Base-by-base conservation (phyloP, 169 alveolate genomes). In the Hammondia hammondi region DNA sequence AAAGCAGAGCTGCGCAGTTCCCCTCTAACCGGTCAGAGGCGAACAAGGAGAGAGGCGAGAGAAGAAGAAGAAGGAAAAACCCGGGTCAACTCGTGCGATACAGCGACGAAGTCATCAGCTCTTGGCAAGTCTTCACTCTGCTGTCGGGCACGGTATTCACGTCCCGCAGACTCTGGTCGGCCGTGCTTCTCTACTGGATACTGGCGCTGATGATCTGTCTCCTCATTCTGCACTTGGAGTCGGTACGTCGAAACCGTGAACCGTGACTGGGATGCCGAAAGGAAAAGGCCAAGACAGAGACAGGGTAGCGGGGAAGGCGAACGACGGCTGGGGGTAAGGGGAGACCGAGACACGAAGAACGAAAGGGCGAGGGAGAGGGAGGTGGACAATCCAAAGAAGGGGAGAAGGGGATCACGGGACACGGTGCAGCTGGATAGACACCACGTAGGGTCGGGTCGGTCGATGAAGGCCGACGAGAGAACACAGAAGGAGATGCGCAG, bases 141-240 rank as follows among this genome's bases (percentile, higher is more conserved):
- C 39, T 85, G 14, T 57, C 32, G 9, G 95, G 95, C 19, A 93
- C 93, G 3, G 85, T 93, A 35, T 93, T 93, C 84, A 71, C 72
- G 46, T 93, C 95, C n/a, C 57, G 93, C 14, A 17, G 93, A 2
- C 91, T 93, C 48, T 93, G 95, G 95, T 37, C 90, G n/a, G 81
- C 95, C 2, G 93, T 85, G 10, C 52, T 82, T 37, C 43, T 71
- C 72, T 93, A 93, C 84, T 93, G 95, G 95, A 45, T 29, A 6
- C 71, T 93, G n/a, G 95, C 95, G 35, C 93, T 91, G 2, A 88
- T 67, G 24, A 82, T 90, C 29, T 90, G 92, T n/a, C 82, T 85
- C 3, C 46, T 85, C 57, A 90, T 92, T 71, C 81, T 92, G n/a
- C 73, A 32, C 81, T 85, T 82, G 37, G 95, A 92, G 32, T 88